Percentiles rank a stretch among this genome's conserved stretches.
Conservation (phyloP, 768 basidiomycete species). For the Pleurotus tuber-regium region DNA sequence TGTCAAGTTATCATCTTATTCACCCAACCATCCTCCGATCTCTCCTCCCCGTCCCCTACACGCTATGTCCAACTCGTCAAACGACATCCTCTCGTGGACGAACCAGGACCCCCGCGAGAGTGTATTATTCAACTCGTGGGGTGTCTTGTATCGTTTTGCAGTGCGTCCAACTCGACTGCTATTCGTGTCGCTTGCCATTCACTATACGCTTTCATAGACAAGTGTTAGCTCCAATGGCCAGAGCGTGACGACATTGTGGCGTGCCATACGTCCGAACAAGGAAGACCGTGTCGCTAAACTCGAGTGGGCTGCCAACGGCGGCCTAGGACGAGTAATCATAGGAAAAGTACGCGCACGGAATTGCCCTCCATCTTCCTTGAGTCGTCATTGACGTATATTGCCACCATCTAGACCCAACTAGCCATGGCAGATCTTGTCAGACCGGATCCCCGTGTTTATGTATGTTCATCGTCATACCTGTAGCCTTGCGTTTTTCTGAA, state of each 20-base stretch:
- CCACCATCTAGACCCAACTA: constrained; percentile 56
- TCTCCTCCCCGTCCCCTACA: constrained; percentile 22
- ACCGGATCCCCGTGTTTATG: constrained; percentile 58
- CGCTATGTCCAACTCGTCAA: constrained; percentile 40
- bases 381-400: constrained; percentile 21
- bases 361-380: constrained; percentile 14
- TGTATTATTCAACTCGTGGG: constrained; percentile 77
- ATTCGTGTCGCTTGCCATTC: constrained; percentile 15
- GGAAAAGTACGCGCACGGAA: constrained; percentile 59
- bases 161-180: constrained; percentile 15
- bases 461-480: constrained; percentile 31
- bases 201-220: constrained; percentile 48
- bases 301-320: constrained; percentile 82
- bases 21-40: constrained; percentile 20
- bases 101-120: constrained; percentile 85
- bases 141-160: constrained; percentile 72
- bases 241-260: constrained; percentile 76
- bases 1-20: constrained; percentile 8
- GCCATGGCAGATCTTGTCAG: constrained; percentile 85
- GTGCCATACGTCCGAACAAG: constrained; percentile 78
- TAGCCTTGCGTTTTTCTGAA: constrained; percentile 14
- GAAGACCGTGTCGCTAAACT: constrained; percentile 88
- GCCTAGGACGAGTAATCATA: constrained; percentile 81
- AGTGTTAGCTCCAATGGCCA: constrained; percentile 58
- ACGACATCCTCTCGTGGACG: constrained; percentile 84